Percentiles rank a stretch among this genome's conserved stretches.
Conservation (phyloP, 805 yeast genomes). For the Kazachstania kunashirensis region DNA sequence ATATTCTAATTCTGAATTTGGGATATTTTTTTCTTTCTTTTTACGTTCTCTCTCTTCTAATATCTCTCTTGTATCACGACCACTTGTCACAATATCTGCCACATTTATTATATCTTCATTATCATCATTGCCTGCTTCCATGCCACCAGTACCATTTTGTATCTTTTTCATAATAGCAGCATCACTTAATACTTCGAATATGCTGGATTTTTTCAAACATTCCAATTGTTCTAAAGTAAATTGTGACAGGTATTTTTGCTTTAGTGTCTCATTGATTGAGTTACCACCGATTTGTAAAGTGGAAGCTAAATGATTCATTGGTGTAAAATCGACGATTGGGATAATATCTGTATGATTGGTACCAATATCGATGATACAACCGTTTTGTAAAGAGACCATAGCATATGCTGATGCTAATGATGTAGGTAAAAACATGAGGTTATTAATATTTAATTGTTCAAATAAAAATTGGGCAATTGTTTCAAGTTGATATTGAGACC, state of each 20-base stretch:
- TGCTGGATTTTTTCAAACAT: constrained; percentile 59
- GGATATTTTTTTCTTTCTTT: constrained; percentile 28
- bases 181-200: constrained; percentile 70
- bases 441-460: constrained; percentile 63
- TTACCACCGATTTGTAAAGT: constrained; percentile 53
- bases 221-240: constrained; percentile 54
- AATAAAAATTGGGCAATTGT: constrained; percentile 62
- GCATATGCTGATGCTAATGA: constrained; percentile 68
- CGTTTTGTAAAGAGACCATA: constrained; percentile 51
- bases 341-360: constrained; percentile 61
- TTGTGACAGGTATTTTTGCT: constrained; percentile 43
- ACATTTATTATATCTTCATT: constrained; percentile 81
- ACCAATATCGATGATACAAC: constrained; percentile 77
- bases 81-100: constrained; percentile 79
- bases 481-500: constrained; percentile 66
- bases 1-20: constrained; percentile 63
- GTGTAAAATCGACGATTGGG: constrained; percentile 69
- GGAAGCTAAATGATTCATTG: constrained; percentile 44
- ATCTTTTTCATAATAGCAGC: constrained; percentile 54
- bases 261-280: constrained; percentile 46
- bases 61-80: constrained; percentile 55
- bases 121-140: constrained; percentile 33
- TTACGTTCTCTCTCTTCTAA: constrained; percentile 52
- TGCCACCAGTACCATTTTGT: constrained; percentile 38
- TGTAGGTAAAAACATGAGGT: constrained; percentile 58